Conservation (phyloP, 768 basidiomycete species). For the Lentinula aciculospora region DNA sequence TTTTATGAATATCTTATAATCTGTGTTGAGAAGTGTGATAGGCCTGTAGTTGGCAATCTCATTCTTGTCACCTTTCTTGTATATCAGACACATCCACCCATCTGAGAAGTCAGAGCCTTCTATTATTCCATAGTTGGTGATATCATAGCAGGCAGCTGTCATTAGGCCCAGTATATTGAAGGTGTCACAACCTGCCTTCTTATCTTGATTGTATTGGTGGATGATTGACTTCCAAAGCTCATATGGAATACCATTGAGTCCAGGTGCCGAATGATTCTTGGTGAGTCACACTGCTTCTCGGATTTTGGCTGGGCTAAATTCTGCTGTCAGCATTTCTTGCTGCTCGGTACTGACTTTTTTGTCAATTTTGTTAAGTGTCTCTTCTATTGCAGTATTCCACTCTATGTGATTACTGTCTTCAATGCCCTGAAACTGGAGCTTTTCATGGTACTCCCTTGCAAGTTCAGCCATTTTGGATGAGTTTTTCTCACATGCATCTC, state of each 20-base stretch:
- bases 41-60: conserved; percentile 16
- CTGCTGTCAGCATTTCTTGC: not conserved
- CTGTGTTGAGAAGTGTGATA: conserved; percentile 20
- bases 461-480: conserved; percentile 26
- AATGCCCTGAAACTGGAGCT: conserved; percentile 16
- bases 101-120: conserved; percentile 1
- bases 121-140: conserved; percentile 9
- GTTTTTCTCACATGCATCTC: conserved; percentile 12
- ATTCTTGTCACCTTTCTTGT: conserved; percentile 21
- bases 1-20: conserved; percentile 27
- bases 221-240: conserved; percentile 9
- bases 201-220: not conserved
- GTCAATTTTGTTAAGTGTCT: not conserved
- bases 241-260: conserved; percentile 14
- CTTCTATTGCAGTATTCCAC: not conserved
- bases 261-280: not conserved
- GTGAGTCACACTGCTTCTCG: not conserved
- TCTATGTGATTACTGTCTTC: not conserved
- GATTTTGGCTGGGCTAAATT: not conserved
- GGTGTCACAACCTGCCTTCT: not conserved
- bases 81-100: conserved; percentile 21
- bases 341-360: not conserved
- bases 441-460: conserved; percentile 20
- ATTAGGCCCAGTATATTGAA: conserved; percentile 8
- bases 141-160: conserved; percentile 10